Percentiles rank a stretch among this genome's conserved stretches.
Conservation (phyloP, 352 stramenopile genomes). For the Aphanomyces stellatus region DNA sequence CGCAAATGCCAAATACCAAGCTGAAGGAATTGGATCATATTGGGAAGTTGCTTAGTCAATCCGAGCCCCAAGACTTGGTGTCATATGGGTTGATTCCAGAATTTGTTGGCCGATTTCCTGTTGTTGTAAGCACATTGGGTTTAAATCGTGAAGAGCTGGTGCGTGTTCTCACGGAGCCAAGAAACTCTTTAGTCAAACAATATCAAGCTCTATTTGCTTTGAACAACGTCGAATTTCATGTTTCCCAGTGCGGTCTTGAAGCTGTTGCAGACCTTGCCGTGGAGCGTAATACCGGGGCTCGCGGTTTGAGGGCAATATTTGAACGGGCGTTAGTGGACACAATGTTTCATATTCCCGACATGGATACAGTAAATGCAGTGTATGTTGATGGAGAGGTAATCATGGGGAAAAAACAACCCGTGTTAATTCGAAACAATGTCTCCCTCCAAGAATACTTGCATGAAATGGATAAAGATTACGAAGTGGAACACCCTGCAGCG, state of each 20-base stretch:
- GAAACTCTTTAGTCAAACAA: slow-evolving; percentile 97
- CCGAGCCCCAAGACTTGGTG: slow-evolving; percentile 94
- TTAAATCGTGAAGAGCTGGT: slow-evolving; percentile 89
- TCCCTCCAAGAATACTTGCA: slow-evolving; percentile 68
- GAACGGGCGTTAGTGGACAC: slow-evolving; percentile 93
- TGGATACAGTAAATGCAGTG: slow-evolving; percentile 86
- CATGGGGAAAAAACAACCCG: slow-evolving; percentile 79
- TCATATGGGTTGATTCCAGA: slow-evolving; percentile 97
- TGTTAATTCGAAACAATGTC: slow-evolving; percentile 75
- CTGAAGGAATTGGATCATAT: slow-evolving; percentile 76
- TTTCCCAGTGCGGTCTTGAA: slow-evolving; percentile 90
- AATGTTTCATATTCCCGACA: slow-evolving; percentile 94
- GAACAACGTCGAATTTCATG: slow-evolving; percentile 94
- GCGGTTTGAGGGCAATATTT: slow-evolving; percentile 93
- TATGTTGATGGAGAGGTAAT: slow-evolving; percentile 92
- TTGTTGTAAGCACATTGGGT: slow-evolving; percentile 92
- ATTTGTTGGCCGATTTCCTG: slow-evolving; percentile 96
- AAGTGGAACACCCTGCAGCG: slow-evolving; percentile 35
- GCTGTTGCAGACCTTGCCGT: slow-evolving; percentile 92
- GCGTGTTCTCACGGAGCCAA: slow-evolving; percentile 95
- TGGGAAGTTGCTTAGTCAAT: slow-evolving; percentile 86
- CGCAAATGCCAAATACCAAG: slow-evolving; percentile 83
- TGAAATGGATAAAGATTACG: slow-evolving; percentile 38
- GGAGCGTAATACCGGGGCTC: slow-evolving; percentile 91
- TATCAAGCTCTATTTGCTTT: slow-evolving; percentile 96